Percentiles rank a stretch among this genome's conserved stretches.
Evolutionary conservation across 495 filamentous ascomycete species (phyloP).

Genomic region (Lasiosphaeris hirsuta): DNA sequence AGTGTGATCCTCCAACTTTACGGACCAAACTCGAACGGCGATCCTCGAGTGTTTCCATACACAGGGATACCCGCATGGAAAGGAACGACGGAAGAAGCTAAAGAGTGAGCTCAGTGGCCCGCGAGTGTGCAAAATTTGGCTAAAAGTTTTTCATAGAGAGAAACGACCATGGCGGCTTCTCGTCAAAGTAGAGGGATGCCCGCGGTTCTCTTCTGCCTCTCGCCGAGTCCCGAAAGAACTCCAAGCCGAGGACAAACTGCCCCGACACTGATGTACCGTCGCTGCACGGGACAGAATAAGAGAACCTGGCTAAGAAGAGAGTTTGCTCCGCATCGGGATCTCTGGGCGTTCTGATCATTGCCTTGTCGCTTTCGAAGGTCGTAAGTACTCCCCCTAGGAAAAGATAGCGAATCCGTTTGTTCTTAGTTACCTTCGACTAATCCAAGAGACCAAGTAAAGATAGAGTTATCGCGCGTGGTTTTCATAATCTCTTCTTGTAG

Average conservation of each 20-base stretch:
- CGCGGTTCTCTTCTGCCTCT: too few species aligned
- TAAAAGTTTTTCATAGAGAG: neutral
- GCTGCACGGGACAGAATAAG: neutral
- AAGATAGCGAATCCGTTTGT: neutral
- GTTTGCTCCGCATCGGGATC: neutral
- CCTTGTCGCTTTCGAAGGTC: constrained; percentile 7
- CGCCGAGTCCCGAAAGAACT: too few species aligned
- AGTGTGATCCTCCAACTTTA: too few species aligned
- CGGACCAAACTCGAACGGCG: too few species aligned
- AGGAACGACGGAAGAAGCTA: too few species aligned
- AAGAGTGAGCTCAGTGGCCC: neutral
- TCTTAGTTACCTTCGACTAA: neutral
- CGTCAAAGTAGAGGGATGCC: constrained; percentile 6
- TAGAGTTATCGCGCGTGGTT: constrained; percentile 15
- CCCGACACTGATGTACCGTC: neutral
- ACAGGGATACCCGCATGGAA: too few species aligned
- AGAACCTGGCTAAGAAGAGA: neutral
- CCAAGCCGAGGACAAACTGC: too few species aligned
- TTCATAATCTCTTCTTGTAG: constrained; percentile 19
- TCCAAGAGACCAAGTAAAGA: constrained; percentile 21
- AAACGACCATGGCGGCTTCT: neutral
- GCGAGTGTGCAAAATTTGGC: neutral
- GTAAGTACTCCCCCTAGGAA: constrained; percentile 3
- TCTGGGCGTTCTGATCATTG: constrained; percentile 9
- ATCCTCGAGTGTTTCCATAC: too few species aligned